Conservation (phyloP, 2,329 filamentous ascomycete genomes). For the Penicillium frequentans region DNA sequence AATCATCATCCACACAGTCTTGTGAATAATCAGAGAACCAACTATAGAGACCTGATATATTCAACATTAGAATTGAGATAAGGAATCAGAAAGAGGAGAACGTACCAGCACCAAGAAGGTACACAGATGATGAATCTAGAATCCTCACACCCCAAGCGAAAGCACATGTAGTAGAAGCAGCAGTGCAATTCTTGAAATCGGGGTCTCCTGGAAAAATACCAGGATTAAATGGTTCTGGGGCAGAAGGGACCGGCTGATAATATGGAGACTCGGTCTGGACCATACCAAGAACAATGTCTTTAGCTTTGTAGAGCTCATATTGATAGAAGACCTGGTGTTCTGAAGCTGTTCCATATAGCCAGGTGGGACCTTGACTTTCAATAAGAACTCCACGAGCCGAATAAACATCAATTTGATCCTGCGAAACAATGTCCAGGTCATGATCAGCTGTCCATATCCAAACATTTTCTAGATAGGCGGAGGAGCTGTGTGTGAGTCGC, state of each 20-base stretch:
- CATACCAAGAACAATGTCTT: slow-evolving; percentile 52
- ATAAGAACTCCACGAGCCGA: slow-evolving; percentile 53
- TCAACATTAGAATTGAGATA: slow-evolving; percentile 56
- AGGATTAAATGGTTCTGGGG: slow-evolving; percentile 57
- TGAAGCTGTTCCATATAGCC: slow-evolving; percentile 64
- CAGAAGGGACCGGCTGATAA: slow-evolving; percentile 65
- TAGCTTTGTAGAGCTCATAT: slow-evolving; percentile 63
- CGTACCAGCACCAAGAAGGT: slow-evolving; percentile 58
- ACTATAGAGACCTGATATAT: slow-evolving; percentile 59
- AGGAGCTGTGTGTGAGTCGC: slow-evolving; percentile 60
- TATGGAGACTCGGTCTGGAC: slow-evolving; percentile 72
- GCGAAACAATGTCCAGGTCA: slow-evolving; percentile 26
- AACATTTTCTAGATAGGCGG: slow-evolving; percentile 34
- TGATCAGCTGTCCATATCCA: slow-evolving; percentile 38
- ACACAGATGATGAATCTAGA: slow-evolving; percentile 49
- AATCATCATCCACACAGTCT: slow-evolving; percentile 45
- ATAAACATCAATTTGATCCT: slow-evolving; percentile 65
- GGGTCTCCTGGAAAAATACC: slow-evolving; percentile 51
- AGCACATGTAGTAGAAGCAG: slow-evolving; percentile 2
- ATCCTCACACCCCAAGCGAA: slow-evolving; percentile 16
- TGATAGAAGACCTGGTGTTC: slow-evolving; percentile 72
- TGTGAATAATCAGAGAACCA: slow-evolving; percentile 62
- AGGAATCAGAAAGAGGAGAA: slow-evolving; percentile 40
- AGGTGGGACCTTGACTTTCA: slow-evolving; percentile 50
- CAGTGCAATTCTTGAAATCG: slow-evolving; percentile 48